These are phyloP conservation scores for Oryza rufipogon DNA, from an alignment of 176 grass and related monocot species.

Conservation along the genomic window DNA sequence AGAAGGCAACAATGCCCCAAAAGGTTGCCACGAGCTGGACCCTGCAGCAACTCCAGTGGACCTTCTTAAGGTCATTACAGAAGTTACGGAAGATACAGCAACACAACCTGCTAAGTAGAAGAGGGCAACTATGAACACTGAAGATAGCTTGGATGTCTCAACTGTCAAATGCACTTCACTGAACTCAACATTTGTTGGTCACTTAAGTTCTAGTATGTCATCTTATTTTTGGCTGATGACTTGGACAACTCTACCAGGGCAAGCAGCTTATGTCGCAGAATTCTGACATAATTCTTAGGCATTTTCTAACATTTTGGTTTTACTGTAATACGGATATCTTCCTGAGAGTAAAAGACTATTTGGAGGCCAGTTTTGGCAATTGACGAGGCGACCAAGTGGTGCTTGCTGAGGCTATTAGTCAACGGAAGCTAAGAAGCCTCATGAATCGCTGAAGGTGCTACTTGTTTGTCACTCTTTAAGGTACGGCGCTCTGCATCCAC, in stretches of 20 bases:
- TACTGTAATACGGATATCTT: conserved; percentile 36
- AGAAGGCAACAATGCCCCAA: conserved; percentile 69
- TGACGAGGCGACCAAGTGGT: conserved; percentile 12
- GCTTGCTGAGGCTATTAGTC: conserved; percentile 37
- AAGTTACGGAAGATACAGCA: conserved; percentile 56
- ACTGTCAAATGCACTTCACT: conserved; percentile 5
- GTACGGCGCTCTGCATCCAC: conserved; percentile 32
- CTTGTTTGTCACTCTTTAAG: conserved; percentile 43
- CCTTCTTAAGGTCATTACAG: conserved; percentile 86
- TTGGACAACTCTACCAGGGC: conserved; percentile 60
- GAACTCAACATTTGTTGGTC: conserved; percentile 37
- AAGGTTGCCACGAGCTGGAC: conserved; percentile 89
- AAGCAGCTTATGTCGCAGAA: conserved; percentile 41
- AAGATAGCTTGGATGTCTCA: conserved; percentile 47
- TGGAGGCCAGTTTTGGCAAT: conserved; percentile 32
- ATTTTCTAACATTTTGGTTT: conserved; percentile 49
- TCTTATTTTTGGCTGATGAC: conserved; percentile 59
- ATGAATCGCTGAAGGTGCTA: conserved; percentile 33
- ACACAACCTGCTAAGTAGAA: conserved; percentile 40
- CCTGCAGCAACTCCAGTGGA: conserved; percentile 89
- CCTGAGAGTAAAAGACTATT: conserved; percentile 46
- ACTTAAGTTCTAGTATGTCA: conserved; percentile 45
- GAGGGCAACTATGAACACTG: conserved; percentile 30
- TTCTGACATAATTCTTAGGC: conserved; percentile 52
- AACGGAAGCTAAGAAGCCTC: conserved; percentile 39